phyloP scores from a whole-genome alignment of 805 yeast species.

The Candida krabiensis region DNA sequence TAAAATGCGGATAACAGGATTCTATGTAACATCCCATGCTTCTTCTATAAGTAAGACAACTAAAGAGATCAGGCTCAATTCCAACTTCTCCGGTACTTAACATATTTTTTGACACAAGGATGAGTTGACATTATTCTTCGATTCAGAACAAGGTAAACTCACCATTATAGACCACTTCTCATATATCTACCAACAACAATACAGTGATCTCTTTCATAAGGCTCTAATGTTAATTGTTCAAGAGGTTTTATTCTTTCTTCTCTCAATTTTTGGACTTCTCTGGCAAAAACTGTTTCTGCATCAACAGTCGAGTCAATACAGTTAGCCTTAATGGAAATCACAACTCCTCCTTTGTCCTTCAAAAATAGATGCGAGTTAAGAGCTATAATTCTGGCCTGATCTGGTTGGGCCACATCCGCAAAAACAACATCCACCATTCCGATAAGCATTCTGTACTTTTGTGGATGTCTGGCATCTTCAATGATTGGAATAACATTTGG shows the following conservation, averaged over 20 bases:
- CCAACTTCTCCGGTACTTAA: not conserved
- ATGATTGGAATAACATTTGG: slow-evolving; percentile 98
- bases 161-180: slow-evolving; percentile 71
- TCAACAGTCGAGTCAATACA: slow-evolving; percentile 99
- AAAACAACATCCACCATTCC: slow-evolving; percentile 99
- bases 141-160: not conserved
- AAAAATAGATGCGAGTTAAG: slow-evolving; percentile 97
- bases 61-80: not conserved
- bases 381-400: slow-evolving; percentile 99
- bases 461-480: slow-evolving; percentile 99
- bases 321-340: slow-evolving; percentile 98
- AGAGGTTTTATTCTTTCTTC: slow-evolving; percentile 98
- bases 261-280: slow-evolving; percentile 98
- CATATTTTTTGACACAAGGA: not conserved
- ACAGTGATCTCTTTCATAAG: slow-evolving; percentile 99
- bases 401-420: slow-evolving; percentile 99
- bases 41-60: not conserved
- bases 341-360: slow-evolving; percentile 98
- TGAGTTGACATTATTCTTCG: not conserved
- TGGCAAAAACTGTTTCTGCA: slow-evolving; percentile 98
- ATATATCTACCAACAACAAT: slow-evolving; percentile 95
- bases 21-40: not conserved
- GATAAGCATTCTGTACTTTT: slow-evolving; percentile 97
- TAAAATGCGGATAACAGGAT: not conserved
- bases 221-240: slow-evolving; percentile 98